These are phyloP conservation scores for Candida golubevii DNA, from an alignment of 805 yeast genomes.

Conservation along the genomic window DNA sequence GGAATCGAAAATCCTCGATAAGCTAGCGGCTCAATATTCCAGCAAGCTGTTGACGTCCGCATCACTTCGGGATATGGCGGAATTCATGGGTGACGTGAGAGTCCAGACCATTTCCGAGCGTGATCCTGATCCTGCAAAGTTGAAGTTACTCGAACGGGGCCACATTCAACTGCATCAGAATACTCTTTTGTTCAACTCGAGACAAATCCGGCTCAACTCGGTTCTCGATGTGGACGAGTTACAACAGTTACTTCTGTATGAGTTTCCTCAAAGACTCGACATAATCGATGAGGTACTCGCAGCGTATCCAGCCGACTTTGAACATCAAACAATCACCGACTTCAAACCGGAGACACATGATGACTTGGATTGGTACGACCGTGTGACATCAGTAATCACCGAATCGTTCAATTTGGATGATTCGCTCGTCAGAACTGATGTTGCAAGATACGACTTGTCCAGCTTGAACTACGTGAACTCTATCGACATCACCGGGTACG, in stretches of 20 bases:
- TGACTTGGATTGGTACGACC: conserved; percentile 46
- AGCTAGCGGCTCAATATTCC: conserved; percentile 6
- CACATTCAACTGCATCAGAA: conserved; percentile 31
- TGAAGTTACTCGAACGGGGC: conserved; percentile 24
- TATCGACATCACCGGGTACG: conserved; percentile 20
- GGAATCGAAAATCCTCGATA: conserved; percentile 2
- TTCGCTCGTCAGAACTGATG: conserved; percentile 35
- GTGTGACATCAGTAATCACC: conserved; percentile 39
- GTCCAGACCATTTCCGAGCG: conserved; percentile 6
- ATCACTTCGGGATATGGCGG: conserved; percentile 49
- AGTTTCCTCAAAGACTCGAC: conserved; percentile 41
- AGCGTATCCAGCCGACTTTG: conserved; percentile 25
- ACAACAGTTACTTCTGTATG: conserved; percentile 42
- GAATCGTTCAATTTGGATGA: conserved; percentile 42
- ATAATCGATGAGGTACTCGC: conserved; percentile 25
- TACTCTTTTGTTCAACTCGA: conserved; percentile 51
- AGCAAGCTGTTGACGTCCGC: conserved; percentile 25
- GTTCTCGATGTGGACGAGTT: conserved; percentile 25
- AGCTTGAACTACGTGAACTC: conserved; percentile 27
- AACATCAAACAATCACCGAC: conserved; percentile 14
- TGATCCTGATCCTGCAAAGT: conserved; percentile 1
- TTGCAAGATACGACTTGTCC: conserved; percentile 46
- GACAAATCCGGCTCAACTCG: conserved; percentile 38
- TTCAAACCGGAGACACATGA: conserved; percentile 12
- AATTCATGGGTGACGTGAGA: conserved; percentile 8